These are phyloP conservation scores for Prasinococcaceae sp. DNA, from an alignment of 139 green algal genomes.

Conservation along the genomic window DNA sequence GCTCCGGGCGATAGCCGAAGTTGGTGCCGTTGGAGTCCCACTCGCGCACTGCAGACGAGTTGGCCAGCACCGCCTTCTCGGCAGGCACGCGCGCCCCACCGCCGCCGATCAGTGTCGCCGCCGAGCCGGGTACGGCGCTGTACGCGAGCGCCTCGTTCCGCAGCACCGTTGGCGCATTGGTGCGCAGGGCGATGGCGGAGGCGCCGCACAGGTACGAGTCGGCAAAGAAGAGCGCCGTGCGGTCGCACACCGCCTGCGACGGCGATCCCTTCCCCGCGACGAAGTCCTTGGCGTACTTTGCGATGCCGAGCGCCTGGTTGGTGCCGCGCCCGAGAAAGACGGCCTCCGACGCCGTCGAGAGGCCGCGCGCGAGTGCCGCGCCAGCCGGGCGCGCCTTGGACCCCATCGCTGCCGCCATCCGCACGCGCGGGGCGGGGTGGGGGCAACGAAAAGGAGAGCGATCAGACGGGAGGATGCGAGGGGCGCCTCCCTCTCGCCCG, in stretches of 20 bases:
- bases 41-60: neutral
- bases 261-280: neutral
- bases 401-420: no score
- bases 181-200: constrained; percentile 1
- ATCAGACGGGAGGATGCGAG: no score
- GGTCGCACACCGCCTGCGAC: neutral
- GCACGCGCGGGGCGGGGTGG: no score
- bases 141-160: neutral
- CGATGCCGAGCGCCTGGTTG: constrained; percentile 4
- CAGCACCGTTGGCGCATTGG: constrained; percentile 5
- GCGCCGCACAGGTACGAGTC: constrained; percentile 2
- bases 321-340: no score
- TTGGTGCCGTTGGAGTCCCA: constrained; percentile 10
- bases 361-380: no score
- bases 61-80: constrained; percentile 1
- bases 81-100: neutral
- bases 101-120: neutral
- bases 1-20: constrained; percentile 7
- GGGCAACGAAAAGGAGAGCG: no score
- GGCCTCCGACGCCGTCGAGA: no score
- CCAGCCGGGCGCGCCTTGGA: no score
- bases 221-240: neutral
- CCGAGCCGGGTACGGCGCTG: neutral
- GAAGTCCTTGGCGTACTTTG: constrained; percentile 7
- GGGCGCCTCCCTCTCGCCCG: no score